These are phyloP conservation scores for Colletotrichum viniferum DNA, from an alignment of 2,329 filamentous ascomycete species.

Conservation along the genomic window DNA sequence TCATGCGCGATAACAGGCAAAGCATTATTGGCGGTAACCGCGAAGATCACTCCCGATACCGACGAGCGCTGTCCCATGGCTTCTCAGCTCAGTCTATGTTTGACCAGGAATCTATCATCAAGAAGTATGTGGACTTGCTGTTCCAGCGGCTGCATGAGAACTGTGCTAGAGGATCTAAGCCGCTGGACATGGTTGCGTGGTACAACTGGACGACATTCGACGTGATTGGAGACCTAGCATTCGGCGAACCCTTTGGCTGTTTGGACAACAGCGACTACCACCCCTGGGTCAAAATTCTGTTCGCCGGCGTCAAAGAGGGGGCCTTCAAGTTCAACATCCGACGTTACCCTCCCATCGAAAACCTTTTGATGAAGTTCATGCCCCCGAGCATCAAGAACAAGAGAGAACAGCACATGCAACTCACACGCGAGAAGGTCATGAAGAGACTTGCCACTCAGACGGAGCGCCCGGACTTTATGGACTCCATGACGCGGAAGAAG, in stretches of 20 bases:
- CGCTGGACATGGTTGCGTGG: slow-evolving; percentile 9
- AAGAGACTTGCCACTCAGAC: neutral
- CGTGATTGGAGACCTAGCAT: slow-evolving; percentile 32
- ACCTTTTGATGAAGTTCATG: neutral
- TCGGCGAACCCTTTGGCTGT: slow-evolving; percentile 33
- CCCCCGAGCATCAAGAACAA: neutral
- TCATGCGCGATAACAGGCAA: neutral
- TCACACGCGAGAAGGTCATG: neutral
- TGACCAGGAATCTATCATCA: slow-evolving; percentile 23
- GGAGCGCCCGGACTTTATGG: neutral
- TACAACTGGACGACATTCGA: slow-evolving; percentile 33
- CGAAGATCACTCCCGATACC: slow-evolving; percentile 25
- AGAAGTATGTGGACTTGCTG: slow-evolving; percentile 30
- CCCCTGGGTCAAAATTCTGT: slow-evolving; percentile 27
- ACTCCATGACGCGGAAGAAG: neutral
- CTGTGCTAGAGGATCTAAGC: neutral
- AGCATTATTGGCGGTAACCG: slow-evolving; percentile 12
- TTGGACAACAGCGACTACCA: slow-evolving; percentile 27
- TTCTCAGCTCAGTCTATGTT: slow-evolving; percentile 33
- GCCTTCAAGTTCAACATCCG: neutral
- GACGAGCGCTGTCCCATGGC: slow-evolving; percentile 29
- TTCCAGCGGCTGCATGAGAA: slow-evolving; percentile 32
- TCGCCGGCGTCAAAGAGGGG: neutral
- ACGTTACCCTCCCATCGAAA: neutral
- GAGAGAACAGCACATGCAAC: neutral